These are phyloP conservation scores for Lagerstroemia speciosa DNA, from an alignment of 345 rosid species.

Conservation along the genomic window DNA sequence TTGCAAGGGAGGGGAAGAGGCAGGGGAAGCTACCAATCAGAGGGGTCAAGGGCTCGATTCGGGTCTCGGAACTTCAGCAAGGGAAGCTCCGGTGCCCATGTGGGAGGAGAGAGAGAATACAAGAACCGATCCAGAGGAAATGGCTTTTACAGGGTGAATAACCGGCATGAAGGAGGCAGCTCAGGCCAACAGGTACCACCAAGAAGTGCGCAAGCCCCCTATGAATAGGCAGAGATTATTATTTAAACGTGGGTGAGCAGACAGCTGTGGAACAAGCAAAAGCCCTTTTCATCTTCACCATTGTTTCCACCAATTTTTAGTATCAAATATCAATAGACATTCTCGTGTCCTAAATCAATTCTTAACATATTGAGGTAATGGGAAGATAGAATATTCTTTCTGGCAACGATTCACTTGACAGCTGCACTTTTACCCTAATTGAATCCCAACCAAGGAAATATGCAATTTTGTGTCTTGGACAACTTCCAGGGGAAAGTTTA, in stretches of 20 bases:
- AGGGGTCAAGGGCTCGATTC: conserved; percentile 40
- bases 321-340: neutral
- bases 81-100: conserved; percentile 26
- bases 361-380: neutral
- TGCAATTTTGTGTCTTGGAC: too few relatives aligned
- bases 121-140: conserved; percentile 38
- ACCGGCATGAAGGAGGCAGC: conserved; percentile 35
- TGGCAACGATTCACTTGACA: neutral
- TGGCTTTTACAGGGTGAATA: conserved; percentile 32
- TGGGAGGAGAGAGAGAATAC: conserved; percentile 37
- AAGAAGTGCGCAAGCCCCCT: conserved; percentile 20
- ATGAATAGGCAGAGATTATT: conserved; percentile 9
- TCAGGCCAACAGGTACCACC: conserved; percentile 22
- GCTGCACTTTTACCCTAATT: too few relatives aligned
- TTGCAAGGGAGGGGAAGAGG: conserved; percentile 58
- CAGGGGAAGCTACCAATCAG: conserved; percentile 36
- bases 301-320: neutral
- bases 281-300: neutral
- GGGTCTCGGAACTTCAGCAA: conserved; percentile 34
- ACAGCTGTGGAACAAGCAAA: neutral
- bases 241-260: neutral
- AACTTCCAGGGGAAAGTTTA: too few relatives aligned
- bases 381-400: neutral
- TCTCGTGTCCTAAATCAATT: neutral
- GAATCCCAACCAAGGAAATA: too few relatives aligned